These are phyloP conservation scores for Monosporascus sp. DNA, from an alignment of 2,329 filamentous ascomycete species.

Conservation along the genomic window DNA sequence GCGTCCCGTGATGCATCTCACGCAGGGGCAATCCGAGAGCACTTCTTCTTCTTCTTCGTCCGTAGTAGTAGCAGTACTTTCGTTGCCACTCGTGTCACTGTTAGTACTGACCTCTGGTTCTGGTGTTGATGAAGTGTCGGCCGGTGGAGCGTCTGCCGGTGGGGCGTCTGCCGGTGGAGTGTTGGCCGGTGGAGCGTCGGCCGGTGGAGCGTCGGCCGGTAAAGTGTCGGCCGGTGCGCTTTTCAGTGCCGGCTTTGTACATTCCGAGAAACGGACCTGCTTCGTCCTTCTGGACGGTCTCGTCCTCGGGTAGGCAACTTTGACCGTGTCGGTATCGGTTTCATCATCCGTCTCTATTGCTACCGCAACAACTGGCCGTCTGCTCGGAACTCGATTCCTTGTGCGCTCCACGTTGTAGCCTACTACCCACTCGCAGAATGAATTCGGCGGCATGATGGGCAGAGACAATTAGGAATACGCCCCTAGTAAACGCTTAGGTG, in stretches of 20 bases:
- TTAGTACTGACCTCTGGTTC: slow-evolving; percentile 12
- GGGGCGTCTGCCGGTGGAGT: no score
- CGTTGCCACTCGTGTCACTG: slow-evolving; percentile 11
- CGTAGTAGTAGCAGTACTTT: slow-evolving; percentile 7
- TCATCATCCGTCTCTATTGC: slow-evolving; percentile 49
- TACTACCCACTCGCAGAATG: slow-evolving; percentile 34
- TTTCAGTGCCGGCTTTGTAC: slow-evolving; percentile 34
- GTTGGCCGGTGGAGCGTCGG: no score
- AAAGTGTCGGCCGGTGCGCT: slow-evolving; percentile 15
- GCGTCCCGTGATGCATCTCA: slow-evolving; percentile 22
- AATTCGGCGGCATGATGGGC: slow-evolving; percentile 31
- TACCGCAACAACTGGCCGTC: slow-evolving; percentile 24
- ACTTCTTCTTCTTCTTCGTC: slow-evolving; percentile 27
- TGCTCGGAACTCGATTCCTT: slow-evolving; percentile 1
- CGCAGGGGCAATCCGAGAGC: slow-evolving; percentile 28
- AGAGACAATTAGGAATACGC: background rate
- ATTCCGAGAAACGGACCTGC: slow-evolving; percentile 12
- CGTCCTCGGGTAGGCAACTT: slow-evolving; percentile 42
- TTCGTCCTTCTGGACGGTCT: slow-evolving; percentile 10
- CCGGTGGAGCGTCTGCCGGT: slow-evolving; percentile 1
- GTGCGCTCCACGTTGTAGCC: slow-evolving; percentile 28
- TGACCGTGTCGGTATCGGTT: slow-evolving; percentile 41
- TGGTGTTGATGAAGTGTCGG: slow-evolving; percentile 6
- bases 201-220: background rate
- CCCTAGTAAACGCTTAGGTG: background rate